These are phyloP conservation scores for Ganoderma lingzhi DNA, from an alignment of 1,284 basidiomycete genomes.

Conservation along the genomic window DNA sequence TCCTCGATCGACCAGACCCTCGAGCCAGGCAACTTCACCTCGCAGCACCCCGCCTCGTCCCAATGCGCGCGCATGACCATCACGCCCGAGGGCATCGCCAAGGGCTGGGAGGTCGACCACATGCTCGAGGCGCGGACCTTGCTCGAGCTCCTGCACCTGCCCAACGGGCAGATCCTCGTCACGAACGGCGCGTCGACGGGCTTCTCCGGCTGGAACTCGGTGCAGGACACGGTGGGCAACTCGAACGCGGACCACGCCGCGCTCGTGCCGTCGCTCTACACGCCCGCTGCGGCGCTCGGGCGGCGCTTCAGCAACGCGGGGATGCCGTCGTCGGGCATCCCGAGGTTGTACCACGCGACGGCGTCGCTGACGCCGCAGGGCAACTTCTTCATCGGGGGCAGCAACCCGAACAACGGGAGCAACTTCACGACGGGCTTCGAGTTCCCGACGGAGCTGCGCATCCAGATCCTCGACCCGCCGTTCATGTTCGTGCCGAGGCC, in stretches of 20 bases:
- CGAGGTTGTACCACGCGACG: slow-evolving; percentile 53
- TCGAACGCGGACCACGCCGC: slow-evolving; percentile 56
- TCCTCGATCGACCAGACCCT: slow-evolving; percentile 38
- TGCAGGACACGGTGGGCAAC: slow-evolving; percentile 37
- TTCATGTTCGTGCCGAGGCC: slow-evolving; percentile 49
- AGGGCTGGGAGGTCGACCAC: slow-evolving; percentile 34
- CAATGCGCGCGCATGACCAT: slow-evolving; percentile 46
- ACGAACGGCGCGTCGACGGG: slow-evolving; percentile 55
- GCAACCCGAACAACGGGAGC: slow-evolving; percentile 54
- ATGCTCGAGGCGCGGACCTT: slow-evolving; percentile 47
- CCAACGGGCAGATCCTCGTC: slow-evolving; percentile 59
- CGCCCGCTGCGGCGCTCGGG: slow-evolving; percentile 53
- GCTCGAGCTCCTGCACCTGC: slow-evolving; percentile 57
- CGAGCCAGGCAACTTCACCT: slow-evolving; percentile 40
- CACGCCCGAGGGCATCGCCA: slow-evolving; percentile 31
- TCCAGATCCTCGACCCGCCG: slow-evolving; percentile 56
- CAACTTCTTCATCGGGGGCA: slow-evolving; percentile 56
- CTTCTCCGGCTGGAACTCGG: slow-evolving; percentile 52
- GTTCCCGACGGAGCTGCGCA: slow-evolving; percentile 52
- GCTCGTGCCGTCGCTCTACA: slow-evolving; percentile 58
- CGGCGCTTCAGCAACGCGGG: slow-evolving; percentile 53
- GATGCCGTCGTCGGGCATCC: slow-evolving; percentile 54
- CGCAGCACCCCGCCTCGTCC: slow-evolving; percentile 48
- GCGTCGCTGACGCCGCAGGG: slow-evolving; percentile 49
- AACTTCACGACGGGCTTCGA: slow-evolving; percentile 25